Evolutionary conservation across 2,329 filamentous ascomycete species (phyloP).

Genomic region (Ustilaginoidea virens): DNA sequence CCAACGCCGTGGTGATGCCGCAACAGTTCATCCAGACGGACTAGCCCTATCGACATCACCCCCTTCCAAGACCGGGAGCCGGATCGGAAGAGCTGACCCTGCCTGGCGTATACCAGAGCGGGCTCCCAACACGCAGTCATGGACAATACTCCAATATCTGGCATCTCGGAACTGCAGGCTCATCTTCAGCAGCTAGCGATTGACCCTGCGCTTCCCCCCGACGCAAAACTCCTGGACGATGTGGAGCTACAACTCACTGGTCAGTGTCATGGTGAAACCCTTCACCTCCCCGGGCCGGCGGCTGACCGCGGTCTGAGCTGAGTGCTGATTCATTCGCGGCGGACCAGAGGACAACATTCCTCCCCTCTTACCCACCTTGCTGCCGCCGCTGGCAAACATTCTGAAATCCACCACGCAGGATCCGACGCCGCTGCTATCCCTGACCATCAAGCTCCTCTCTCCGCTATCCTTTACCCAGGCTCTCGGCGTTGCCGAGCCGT

Average conservation of each 20-base stretch:
- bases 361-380: constrained; percentile 33
- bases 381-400: constrained; percentile 37
- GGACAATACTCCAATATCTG: constrained; percentile 30
- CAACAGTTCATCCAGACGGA: too few relatives aligned
- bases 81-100: too few relatives aligned
- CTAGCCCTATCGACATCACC: too few relatives aligned
- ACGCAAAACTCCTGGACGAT: constrained; percentile 39
- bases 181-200: constrained; percentile 36
- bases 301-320: too few relatives aligned
- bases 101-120: constrained; percentile 13
- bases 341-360: constrained; percentile 36
- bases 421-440: constrained; percentile 32
- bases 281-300: too few relatives aligned
- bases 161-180: constrained; percentile 35
- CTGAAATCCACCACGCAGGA: constrained; percentile 35
- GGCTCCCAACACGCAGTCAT: constrained; percentile 23
- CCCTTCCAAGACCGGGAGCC: too few relatives aligned
- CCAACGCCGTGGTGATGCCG: too few relatives aligned
- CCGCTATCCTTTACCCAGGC: constrained; percentile 36
- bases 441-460: constrained; percentile 39
- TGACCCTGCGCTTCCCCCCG: constrained; percentile 25
- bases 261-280: constrained; percentile 9
- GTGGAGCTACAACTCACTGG: constrained; percentile 43
- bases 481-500: constrained; percentile 34
- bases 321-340: not conserved